Base-by-base conservation (phyloP, 768 basidiomycete genomes). In the Paxillus ammoniavirescens region DNA sequence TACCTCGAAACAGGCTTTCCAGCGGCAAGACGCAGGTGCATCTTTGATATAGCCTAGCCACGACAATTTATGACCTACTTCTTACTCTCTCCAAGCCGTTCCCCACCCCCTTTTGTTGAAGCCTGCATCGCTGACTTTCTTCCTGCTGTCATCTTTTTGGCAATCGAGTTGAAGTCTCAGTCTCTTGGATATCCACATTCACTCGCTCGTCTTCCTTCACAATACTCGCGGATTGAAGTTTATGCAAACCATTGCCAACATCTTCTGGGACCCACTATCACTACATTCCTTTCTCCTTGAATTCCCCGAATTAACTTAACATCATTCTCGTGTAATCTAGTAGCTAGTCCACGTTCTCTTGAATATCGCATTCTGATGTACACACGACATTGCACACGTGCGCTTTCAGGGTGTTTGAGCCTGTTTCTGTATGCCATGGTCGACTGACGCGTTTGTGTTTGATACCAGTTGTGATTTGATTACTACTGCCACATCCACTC, bases 11-110 rank as follows among this genome's bases (percentile, higher is more conserved):
- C 66, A 68, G 45, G 64, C 53, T 41, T 61, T 56, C 41, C 73
- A 74, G 56, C 80, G 76, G 50, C 74, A 75, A 59, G 77, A 77
- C 48, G 71, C 71, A 18, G 71, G 72, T 9, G 68, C 75, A 8
- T 81, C 81, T 21, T 67, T 84, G 51, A 83, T 84, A 56, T 84
- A 70, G 67, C 57, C 33, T 40, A 41, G 42, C 31, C 9, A 45
- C 28, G 44, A 45, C 44, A 54, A 31, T 42, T 57, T 49, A 28
- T 53, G 49, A 58, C 55, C 46, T 36, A 53, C 21, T 21, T 61
- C 37, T 28, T 59, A 59, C 45, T 43, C 38, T 57, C 2, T 30
- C 8, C 10, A 9, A 31, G 31, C 31, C 8, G 31, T 31, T 31
- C 8, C 10, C 31, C 8, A 9, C 31, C 31, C 10, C 31, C 26